These are phyloP conservation scores for Mortierella hygrophila DNA, from an alignment of 192 early-diverging fungal species.

Conservation along the genomic window DNA sequence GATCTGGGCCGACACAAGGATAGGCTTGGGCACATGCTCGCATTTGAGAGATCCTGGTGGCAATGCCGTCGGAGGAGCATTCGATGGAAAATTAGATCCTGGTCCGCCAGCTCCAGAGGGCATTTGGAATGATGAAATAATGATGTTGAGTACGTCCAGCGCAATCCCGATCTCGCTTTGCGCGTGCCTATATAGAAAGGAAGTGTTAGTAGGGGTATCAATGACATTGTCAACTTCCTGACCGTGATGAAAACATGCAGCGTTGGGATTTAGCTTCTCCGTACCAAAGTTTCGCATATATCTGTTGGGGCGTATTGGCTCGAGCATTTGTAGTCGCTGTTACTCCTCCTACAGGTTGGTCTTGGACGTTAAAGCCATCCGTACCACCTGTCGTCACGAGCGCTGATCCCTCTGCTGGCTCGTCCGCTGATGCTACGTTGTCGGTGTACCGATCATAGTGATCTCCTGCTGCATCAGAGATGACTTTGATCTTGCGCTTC, in stretches of 20 bases:
- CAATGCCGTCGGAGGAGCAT: conserved; percentile 11
- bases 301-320: conserved; percentile 36
- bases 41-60: conserved; percentile 51
- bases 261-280: background rate
- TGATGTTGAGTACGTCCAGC: conserved; percentile 47
- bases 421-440: conserved; percentile 2
- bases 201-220: no score
- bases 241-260: background rate
- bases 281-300: conserved; percentile 48
- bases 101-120: background rate
- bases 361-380: background rate
- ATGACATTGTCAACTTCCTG: background rate
- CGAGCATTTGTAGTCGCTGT: conserved; percentile 13
- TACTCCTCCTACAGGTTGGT: background rate
- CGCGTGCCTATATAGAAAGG: conserved; percentile 31
- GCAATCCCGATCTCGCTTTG: conserved; percentile 53
- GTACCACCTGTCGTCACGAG: background rate
- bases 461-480: conserved; percentile 38
- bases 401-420: background rate
- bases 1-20: conserved; percentile 11
- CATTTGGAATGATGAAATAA: conserved; percentile 42
- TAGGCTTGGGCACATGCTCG: conserved; percentile 25
- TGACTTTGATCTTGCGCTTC: conserved; percentile 48
- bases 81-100: conserved; percentile 3
- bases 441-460: conserved; percentile 46